Percentiles rank a stretch among this genome's conserved stretches.
Conservation (phyloP, 352 stramenopile species). For the Globisporangium barbulae region DNA sequence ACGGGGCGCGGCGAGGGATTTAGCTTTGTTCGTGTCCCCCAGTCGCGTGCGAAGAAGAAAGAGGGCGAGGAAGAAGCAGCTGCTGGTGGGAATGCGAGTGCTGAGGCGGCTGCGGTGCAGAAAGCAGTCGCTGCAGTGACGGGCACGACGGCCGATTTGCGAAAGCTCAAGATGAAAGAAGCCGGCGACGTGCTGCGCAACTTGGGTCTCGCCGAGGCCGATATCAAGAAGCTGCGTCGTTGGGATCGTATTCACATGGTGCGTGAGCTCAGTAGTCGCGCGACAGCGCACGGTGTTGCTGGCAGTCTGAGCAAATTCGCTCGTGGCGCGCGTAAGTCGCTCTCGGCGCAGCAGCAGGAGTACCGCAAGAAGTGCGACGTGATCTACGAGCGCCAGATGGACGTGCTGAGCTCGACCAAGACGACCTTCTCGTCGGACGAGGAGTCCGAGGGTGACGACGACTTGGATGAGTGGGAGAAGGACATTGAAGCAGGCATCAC, state of each 20-base stretch:
- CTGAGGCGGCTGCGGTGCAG: slow-evolving; percentile 62
- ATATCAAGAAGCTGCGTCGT: slow-evolving; percentile 80
- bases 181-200: slow-evolving; percentile 77
- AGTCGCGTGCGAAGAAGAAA: slow-evolving; percentile 81
- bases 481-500: slow-evolving; percentile 79
- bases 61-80: slow-evolving; percentile 62
- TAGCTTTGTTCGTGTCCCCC: slow-evolving; percentile 76
- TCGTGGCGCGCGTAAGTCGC: slow-evolving; percentile 70
- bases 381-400: slow-evolving; percentile 83
- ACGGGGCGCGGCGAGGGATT: slow-evolving; percentile 82
- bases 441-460: slow-evolving; percentile 67
- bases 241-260: slow-evolving; percentile 86
- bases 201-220: slow-evolving; percentile 65
- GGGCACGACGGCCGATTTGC: slow-evolving; percentile 79
- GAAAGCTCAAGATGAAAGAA: slow-evolving; percentile 87
- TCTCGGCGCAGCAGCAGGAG: slow-evolving; percentile 81
- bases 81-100: slow-evolving; percentile 30
- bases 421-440: slow-evolving; percentile 74
- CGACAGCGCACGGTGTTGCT: slow-evolving; percentile 64
- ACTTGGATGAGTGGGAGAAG: slow-evolving; percentile 67
- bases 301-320: slow-evolving; percentile 80
- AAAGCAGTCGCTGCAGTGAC: slow-evolving; percentile 78
- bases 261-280: slow-evolving; percentile 69
- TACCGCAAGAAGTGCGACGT: slow-evolving; percentile 84
- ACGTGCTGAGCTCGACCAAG: slow-evolving; percentile 60